Percentiles rank a stretch among this genome's conserved stretches.
These are phyloP conservation scores for Quercus lobata DNA, from an alignment of 331 rosid genomes.

Conservation along the genomic window DNA sequence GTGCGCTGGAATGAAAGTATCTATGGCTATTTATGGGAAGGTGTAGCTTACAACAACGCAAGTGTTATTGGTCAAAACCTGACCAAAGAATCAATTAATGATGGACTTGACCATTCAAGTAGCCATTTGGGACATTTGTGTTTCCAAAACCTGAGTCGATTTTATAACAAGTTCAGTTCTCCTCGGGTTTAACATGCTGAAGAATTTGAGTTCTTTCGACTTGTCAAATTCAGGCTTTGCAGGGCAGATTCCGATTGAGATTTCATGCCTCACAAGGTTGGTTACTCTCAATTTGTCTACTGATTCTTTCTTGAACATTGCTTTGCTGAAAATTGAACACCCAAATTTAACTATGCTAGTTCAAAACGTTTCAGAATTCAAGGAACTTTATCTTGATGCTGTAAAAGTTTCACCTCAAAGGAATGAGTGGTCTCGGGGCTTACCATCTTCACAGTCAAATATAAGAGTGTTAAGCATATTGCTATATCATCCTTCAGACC, in stretches of 20 bases:
- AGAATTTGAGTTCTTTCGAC: slow-evolving; percentile 15
- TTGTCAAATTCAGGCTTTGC: slow-evolving; percentile 19
- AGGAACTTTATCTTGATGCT: slow-evolving; percentile 22
- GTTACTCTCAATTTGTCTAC: slow-evolving; percentile 30
- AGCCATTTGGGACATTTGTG: slow-evolving; percentile 14
- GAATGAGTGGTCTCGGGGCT: background rate
- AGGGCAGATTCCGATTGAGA: slow-evolving; percentile 26
- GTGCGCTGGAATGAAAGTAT: slow-evolving; percentile 18
- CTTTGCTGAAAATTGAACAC: slow-evolving; percentile 26
- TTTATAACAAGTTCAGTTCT: background rate
- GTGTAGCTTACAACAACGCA: slow-evolving; percentile 22
- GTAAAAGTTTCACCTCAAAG: background rate
- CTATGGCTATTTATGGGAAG: slow-evolving; percentile 39
- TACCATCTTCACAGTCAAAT: background rate
- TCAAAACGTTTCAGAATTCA: slow-evolving; percentile 12
- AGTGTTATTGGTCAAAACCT: slow-evolving; percentile 36
- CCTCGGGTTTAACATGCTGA: background rate
- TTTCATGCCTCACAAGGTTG: slow-evolving; percentile 23
- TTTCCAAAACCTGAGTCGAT: slow-evolving; percentile 21
- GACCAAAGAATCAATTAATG: slow-evolving; percentile 6
- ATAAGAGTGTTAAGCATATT: slow-evolving; percentile 24
- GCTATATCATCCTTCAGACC: slow-evolving; percentile 11
- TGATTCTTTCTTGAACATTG: accelerated
- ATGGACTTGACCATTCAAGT: slow-evolving; percentile 7
- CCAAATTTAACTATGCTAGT: slow-evolving; percentile 21